These are phyloP conservation scores for Rhizopogon vesiculosus DNA, from an alignment of 768 basidiomycete species.

Conservation along the genomic window DNA sequence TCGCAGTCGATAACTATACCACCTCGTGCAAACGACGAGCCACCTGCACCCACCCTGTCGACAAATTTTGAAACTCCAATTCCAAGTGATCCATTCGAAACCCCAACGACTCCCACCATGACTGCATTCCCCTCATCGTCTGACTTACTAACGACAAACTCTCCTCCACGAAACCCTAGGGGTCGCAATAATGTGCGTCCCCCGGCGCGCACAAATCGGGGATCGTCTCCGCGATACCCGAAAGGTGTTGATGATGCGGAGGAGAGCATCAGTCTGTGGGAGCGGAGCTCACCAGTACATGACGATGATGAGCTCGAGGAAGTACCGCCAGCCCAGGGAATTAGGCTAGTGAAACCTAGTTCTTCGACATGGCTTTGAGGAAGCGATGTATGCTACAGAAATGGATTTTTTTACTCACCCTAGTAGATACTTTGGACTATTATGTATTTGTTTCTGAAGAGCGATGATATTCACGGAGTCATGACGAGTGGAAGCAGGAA, in stretches of 20 bases:
- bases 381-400: neutral
- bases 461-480: too few relatives aligned
- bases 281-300: constrained; percentile 17
- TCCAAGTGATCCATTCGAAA: constrained; percentile 22
- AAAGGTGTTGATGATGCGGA: constrained; percentile 51
- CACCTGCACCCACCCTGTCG: constrained; percentile 21
- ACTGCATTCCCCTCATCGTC: constrained; percentile 19
- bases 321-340: constrained; percentile 21
- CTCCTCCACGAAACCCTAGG: constrained; percentile 1
- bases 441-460: too few relatives aligned
- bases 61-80: constrained; percentile 4
- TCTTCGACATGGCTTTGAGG: constrained; percentile 18
- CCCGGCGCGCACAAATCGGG: constrained; percentile 26
- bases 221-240: constrained; percentile 46
- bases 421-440: neutral
- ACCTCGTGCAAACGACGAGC: constrained; percentile 23
- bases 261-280: constrained; percentile 57
- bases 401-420: neutral
- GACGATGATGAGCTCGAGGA: constrained; percentile 3
- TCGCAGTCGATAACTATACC: constrained; percentile 21
- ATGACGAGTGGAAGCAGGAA: too few relatives aligned
- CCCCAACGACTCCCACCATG: constrained; percentile 25
- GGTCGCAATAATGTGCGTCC: constrained; percentile 9
- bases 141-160: constrained; percentile 6
- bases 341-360: constrained; percentile 34